Percentiles rank a stretch among this genome's conserved stretches.
Evolutionary conservation across 176 grass and related monocot genomes (phyloP).

Genomic region (Aegilops speltoides): DNA sequence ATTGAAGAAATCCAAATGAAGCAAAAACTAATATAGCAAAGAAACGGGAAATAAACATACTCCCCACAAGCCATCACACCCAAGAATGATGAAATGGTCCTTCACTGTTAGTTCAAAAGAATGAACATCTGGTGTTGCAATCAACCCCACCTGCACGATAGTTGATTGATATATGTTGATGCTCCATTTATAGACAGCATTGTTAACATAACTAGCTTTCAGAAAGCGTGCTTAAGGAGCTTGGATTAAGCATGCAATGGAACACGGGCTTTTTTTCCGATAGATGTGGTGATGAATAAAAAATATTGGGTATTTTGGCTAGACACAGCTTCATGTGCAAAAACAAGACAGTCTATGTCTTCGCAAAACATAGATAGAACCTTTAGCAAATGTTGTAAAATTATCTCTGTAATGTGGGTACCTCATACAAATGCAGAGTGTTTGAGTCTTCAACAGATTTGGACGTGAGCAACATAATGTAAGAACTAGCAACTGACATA

Average conservation of each 20-base stretch:
- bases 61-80: conserved; percentile 95
- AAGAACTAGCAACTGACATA: not conserved
- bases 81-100: conserved; percentile 81
- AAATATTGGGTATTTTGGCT: not conserved
- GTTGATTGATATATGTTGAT: conserved; percentile 22
- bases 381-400: not conserved
- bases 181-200: not conserved
- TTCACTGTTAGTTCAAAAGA: conserved; percentile 86
- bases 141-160: conserved; percentile 69
- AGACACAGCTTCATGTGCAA: not conserved
- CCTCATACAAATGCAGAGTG: not conserved
- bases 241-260: not conserved
- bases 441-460: not conserved
- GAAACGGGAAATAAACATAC: conserved; percentile 48
- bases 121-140: conserved; percentile 84
- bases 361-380: not conserved
- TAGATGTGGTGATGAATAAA: not conserved
- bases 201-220: not conserved
- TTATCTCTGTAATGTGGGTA: not conserved
- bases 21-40: not conserved
- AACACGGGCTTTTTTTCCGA: not conserved
- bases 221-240: not conserved
- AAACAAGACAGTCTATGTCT: not conserved
- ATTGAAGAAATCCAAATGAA: not conserved
- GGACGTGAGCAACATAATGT: not conserved